Conservation (phyloP, 1,284 basidiomycete species). For the Moniliophthora roreri region DNA sequence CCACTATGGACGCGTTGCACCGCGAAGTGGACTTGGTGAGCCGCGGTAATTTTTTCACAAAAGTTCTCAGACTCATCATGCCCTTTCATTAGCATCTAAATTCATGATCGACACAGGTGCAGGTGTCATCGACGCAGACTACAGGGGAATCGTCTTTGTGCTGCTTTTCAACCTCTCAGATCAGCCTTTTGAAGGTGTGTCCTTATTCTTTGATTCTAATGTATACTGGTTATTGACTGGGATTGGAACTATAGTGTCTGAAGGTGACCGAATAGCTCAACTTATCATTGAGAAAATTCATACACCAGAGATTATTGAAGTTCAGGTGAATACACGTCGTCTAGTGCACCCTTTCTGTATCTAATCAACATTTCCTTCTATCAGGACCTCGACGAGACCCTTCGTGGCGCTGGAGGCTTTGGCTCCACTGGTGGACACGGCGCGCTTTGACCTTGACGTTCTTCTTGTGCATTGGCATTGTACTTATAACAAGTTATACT, state of each 20-base stretch:
- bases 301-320: conserved; percentile 84
- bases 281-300: conserved; percentile 91
- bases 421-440: conserved; percentile 91
- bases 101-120: conserved; percentile 97
- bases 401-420: conserved; percentile 87
- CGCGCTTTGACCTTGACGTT: conserved; percentile 13
- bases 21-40: conserved; percentile 90
- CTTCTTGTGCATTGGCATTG: no score
- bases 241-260: conserved; percentile 58
- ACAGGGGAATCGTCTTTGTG: conserved; percentile 91
- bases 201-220: not conserved
- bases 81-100: conserved; percentile 71
- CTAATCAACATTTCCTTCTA: conserved; percentile 8
- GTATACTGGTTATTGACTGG: not conserved
- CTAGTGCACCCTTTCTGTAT: not conserved
- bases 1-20: conserved; percentile 95
- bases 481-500: no score
- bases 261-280: conserved; percentile 94
- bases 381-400: conserved; percentile 81
- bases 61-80: not conserved
- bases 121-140: conserved; percentile 96
- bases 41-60: conserved; percentile 9
- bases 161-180: conserved; percentile 93
- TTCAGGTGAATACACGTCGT: conserved; percentile 57
- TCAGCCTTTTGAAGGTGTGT: conserved; percentile 81